Evolutionary conservation across 768 basidiomycete species (phyloP).

Genomic region (Mycena floridula): DNA sequence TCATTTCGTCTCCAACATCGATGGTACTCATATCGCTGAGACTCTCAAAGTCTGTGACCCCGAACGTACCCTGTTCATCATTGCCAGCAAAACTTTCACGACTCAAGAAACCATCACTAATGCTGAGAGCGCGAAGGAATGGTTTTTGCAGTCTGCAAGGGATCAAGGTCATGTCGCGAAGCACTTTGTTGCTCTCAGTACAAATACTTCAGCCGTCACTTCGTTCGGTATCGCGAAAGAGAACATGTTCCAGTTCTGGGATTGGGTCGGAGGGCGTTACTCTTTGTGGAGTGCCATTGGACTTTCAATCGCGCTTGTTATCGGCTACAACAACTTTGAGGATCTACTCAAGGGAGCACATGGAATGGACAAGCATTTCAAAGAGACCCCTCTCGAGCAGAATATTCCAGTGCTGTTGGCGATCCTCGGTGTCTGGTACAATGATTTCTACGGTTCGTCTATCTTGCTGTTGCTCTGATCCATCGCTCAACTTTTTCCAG

Average conservation of each 20-base stretch:
- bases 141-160: slow-evolving; percentile 84
- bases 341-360: slow-evolving; percentile 87
- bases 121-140: slow-evolving; percentile 86
- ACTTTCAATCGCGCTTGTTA: slow-evolving; percentile 85
- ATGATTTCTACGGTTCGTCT: slow-evolving; percentile 82
- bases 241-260: slow-evolving; percentile 99
- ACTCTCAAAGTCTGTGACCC: slow-evolving; percentile 75
- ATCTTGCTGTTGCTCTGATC: not conserved
- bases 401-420: slow-evolving; percentile 93
- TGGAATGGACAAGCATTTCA: slow-evolving; percentile 98
- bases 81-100: slow-evolving; percentile 99
- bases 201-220: slow-evolving; percentile 91
- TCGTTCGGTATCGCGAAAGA: slow-evolving; percentile 84
- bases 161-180: slow-evolving; percentile 93
- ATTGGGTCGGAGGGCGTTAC: slow-evolving; percentile 99
- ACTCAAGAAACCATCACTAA: slow-evolving; percentile 99
- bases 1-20: slow-evolving; percentile 96
- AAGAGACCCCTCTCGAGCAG: slow-evolving; percentile 75
- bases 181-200: slow-evolving; percentile 97
- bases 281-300: slow-evolving; percentile 98
- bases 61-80: slow-evolving; percentile 93
- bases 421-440: slow-evolving; percentile 94
- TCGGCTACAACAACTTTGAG: slow-evolving; percentile 94
- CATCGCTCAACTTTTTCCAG: slow-evolving; percentile 23
- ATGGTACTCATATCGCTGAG: slow-evolving; percentile 96